These are phyloP conservation scores for Madurella fahalii DNA, from an alignment of 2,329 filamentous ascomycete genomes.

Conservation along the genomic window DNA sequence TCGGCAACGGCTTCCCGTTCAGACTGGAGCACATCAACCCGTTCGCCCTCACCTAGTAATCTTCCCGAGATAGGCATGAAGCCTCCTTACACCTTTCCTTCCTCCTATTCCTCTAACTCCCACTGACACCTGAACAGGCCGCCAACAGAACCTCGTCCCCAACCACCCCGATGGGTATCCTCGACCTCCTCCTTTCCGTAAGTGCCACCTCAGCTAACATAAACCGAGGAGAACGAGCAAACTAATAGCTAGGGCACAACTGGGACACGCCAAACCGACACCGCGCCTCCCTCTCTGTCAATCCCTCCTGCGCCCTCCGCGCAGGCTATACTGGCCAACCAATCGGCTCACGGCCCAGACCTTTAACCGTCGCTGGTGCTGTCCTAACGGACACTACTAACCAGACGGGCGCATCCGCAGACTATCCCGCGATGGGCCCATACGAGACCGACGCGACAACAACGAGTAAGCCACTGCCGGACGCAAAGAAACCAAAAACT, in stretches of 20 bases:
- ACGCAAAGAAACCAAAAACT: too few species aligned
- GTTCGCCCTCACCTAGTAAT: too few species aligned
- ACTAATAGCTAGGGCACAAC: slow-evolving; percentile 15
- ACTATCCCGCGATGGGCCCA: slow-evolving; percentile 18
- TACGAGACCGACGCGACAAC: slow-evolving; percentile 14
- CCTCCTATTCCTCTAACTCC: neutral
- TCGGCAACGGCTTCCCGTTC: too few species aligned
- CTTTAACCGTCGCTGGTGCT: too few species aligned
- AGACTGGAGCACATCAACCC: too few species aligned
- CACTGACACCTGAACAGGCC: neutral
- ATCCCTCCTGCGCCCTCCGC: neutral
- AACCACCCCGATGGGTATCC: slow-evolving; percentile 11
- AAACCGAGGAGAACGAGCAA: neutral
- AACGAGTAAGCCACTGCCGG: neutral
- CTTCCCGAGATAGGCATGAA: too few species aligned
- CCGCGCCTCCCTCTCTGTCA: neutral
- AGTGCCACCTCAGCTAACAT: neutral
- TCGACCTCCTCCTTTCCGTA: slow-evolving; percentile 16
- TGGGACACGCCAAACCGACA: slow-evolving; percentile 18
- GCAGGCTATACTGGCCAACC: slow-evolving; percentile 11
- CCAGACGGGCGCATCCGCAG: neutral
- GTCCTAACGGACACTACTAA: neutral
- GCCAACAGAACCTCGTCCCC: slow-evolving; percentile 7
- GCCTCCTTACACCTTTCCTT: too few species aligned
- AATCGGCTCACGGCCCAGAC: slow-evolving; percentile 14